phyloP scores from a whole-genome alignment of 257 asterid genomes.

The Henckelia pumila region DNA sequence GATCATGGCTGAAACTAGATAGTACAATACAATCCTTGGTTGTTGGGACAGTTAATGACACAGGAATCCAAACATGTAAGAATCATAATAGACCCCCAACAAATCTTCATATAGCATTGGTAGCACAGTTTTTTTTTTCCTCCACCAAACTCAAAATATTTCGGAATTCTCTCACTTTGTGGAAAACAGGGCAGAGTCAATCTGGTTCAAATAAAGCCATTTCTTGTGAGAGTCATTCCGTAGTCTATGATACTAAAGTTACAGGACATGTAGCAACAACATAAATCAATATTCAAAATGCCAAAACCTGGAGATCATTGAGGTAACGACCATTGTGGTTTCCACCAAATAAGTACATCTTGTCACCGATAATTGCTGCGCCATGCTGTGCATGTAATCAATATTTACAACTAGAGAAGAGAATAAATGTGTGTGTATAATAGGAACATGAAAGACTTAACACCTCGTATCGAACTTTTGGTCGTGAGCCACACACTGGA shows the following conservation, averaged over 20 bases:
- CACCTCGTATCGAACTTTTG: constrained; percentile 87
- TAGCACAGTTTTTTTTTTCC: background rate
- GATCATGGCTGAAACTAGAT: constrained; percentile 19
- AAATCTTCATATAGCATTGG: constrained; percentile 13
- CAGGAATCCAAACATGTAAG: constrained; percentile 7
- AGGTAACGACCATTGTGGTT: constrained; percentile 93
- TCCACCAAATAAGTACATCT: constrained; percentile 94
- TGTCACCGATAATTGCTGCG: constrained; percentile 82
- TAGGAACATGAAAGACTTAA: constrained; percentile 12
- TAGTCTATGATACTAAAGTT: constrained; percentile 19
- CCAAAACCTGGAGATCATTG: constrained; percentile 89
- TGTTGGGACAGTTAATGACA: constrained; percentile 5
- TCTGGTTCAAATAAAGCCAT: too few species aligned
- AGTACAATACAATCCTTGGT: constrained; percentile 6
- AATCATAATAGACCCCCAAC: constrained; percentile 12
- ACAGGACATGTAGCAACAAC: constrained; percentile 10
- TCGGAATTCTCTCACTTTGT: background rate
- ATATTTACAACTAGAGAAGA: background rate
- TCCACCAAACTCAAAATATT: background rate
- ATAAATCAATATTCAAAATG: constrained; percentile 21
- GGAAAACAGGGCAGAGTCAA: background rate
- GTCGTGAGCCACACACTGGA: constrained; percentile 66
- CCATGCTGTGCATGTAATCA: constrained; percentile 66
- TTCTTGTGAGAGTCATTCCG: constrained; percentile 10
- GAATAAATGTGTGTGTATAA: background rate